phyloP scores from a whole-genome alignment of 169 alveolate genomes.

The Plasmodium billcollinsi region DNA sequence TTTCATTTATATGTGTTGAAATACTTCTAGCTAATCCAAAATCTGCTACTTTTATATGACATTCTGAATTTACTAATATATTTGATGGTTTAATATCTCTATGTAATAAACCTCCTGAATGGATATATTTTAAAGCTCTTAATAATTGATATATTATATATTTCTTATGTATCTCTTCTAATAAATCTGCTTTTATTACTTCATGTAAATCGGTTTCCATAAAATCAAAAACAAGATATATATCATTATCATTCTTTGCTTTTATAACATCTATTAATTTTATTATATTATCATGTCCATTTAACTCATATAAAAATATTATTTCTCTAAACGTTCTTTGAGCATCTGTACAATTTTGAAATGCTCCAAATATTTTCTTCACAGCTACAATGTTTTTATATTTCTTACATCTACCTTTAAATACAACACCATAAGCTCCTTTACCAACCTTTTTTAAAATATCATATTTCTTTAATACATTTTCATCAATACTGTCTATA shows the following conservation, averaged over 20 bases:
- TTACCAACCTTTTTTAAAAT: conserved; percentile 93
- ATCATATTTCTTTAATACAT: conserved; percentile 93
- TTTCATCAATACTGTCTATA: conserved; percentile 93
- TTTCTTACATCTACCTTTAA: conserved; percentile 97
- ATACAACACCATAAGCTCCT: conserved; percentile 99
- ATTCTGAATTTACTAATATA: conserved; percentile 96
- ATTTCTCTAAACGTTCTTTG: conserved; percentile 99
- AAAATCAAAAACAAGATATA: conserved; percentile 98
- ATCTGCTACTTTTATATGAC: conserved; percentile 98
- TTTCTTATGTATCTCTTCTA: conserved; percentile 96
- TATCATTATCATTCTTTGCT: conserved; percentile 98
- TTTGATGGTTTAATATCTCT: conserved; percentile 99
- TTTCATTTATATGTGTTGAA: conserved; percentile 84
- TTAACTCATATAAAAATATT: conserved; percentile 94
- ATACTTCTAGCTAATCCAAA: conserved; percentile 97
- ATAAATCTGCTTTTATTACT: conserved; percentile 97
- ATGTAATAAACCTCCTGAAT: conserved; percentile 97
- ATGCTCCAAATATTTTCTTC: conserved; percentile 99
- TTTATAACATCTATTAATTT: conserved; percentile 92
- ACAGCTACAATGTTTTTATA: conserved; percentile 98
- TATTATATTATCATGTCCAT: conserved; percentile 96
- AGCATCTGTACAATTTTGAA: conserved; percentile 99
- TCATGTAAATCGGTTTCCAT: conserved; percentile 99
- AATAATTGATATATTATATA: conserved; percentile 94
- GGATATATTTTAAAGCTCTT: conserved; percentile 94